Conservation (phyloP, 257 asterid genomes). For the Parsonsia alboflavescens region DNA sequence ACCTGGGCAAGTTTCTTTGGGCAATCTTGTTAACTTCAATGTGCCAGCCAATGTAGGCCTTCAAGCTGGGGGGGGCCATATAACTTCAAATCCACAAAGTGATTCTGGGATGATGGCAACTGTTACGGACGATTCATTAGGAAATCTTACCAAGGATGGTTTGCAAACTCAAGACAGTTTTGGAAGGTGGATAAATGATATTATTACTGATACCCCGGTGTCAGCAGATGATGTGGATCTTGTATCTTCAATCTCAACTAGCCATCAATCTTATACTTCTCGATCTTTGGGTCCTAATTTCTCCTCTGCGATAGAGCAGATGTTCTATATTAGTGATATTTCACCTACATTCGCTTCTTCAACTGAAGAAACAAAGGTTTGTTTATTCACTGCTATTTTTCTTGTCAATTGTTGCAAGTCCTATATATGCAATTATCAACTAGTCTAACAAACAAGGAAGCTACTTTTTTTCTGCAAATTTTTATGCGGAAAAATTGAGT, state of each 20-base stretch:
- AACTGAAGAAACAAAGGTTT: slow-evolving; percentile 84
- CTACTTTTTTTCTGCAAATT: not conserved
- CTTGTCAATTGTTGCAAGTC: not conserved
- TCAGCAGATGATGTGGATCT: slow-evolving; percentile 36
- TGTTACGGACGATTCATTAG: slow-evolving; percentile 29
- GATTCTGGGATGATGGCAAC: slow-evolving; percentile 32
- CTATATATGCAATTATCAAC: not conserved
- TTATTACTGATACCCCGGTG: slow-evolving; percentile 54
- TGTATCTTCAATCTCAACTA: slow-evolving; percentile 43
- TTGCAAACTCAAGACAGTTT: slow-evolving; percentile 64
- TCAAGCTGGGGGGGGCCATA: slow-evolving; percentile 35
- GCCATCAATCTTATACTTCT: slow-evolving; percentile 37
- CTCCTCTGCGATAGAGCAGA: slow-evolving; percentile 36
- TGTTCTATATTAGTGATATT: slow-evolving; percentile 61
- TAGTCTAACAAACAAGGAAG: not conserved
- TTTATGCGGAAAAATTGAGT: not conserved
- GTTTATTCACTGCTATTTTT: not conserved
- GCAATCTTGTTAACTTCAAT: slow-evolving; percentile 24
- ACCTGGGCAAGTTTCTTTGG: slow-evolving; percentile 36
- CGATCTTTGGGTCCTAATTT: slow-evolving; percentile 25
- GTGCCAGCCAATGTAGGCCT: slow-evolving; percentile 31
- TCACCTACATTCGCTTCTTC: slow-evolving; percentile 82
- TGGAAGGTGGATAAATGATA: slow-evolving; percentile 55
- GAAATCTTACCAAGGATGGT: slow-evolving; percentile 33
- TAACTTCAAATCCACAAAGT: slow-evolving; percentile 30